Evolutionary conservation across 495 filamentous ascomycete genomes (phyloP).

Genomic region (Bacidia gigantensis): DNA sequence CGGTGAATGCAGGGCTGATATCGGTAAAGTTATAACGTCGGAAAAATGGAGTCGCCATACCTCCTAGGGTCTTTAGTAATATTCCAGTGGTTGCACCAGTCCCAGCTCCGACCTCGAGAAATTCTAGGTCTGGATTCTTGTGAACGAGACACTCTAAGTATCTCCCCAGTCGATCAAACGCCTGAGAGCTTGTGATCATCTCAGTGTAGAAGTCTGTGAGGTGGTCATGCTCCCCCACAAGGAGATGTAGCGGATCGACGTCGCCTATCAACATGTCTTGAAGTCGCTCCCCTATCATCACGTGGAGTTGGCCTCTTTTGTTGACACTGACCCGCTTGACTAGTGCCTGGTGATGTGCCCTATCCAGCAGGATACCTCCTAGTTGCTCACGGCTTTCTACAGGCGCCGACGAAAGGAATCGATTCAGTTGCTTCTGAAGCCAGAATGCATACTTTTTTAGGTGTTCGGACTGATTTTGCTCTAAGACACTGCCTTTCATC

Average conservation of each 20-base stretch:
- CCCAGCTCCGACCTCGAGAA: slow-evolving; percentile 41
- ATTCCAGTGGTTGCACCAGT: slow-evolving; percentile 23
- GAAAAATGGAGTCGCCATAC: neutral
- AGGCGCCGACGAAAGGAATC: no score
- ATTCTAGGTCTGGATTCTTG: slow-evolving; percentile 27
- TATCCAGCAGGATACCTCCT: no score
- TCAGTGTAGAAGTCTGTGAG: neutral
- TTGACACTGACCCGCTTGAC: no score
- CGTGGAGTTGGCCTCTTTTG: neutral
- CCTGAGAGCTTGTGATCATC: neutral
- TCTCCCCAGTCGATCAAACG: neutral
- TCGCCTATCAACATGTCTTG: neutral
- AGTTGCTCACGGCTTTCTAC: no score
- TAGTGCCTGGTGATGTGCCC: no score
- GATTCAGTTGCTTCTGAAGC: no score
- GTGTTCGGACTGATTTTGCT: no score
- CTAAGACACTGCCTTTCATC: no score
- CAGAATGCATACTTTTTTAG: no score
- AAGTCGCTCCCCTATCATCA: neutral
- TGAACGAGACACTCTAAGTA: slow-evolving; percentile 23
- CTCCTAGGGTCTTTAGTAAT: slow-evolving; percentile 1
- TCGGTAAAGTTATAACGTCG: slow-evolving; percentile 27
- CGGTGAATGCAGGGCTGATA: slow-evolving; percentile 37
- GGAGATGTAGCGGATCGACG: neutral
- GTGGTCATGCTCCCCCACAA: neutral